Evolutionary conservation across 768 basidiomycete species (phyloP), one percentile per base, ranked within the genome.

Genomic region (Steccherinum ochraceum): DNA sequence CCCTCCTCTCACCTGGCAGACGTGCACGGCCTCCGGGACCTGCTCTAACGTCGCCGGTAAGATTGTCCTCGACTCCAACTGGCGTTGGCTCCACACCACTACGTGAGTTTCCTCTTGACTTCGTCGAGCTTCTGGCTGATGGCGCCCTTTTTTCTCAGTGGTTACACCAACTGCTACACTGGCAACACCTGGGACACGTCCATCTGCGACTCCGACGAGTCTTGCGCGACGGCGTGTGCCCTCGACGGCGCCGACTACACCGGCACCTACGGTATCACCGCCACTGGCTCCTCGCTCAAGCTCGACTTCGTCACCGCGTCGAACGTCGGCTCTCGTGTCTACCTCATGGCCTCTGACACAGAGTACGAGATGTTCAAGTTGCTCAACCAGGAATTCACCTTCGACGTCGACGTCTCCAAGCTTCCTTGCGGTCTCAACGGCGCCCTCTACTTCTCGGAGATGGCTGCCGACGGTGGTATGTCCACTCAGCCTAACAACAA

Each of bases 391-490:
- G 77, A 78, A 63, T 77, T 48, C 47, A 11, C 47, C 13, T 48
- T 48, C 30, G 47, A 77, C 65, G 75, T 79, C 61, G 76, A 79
- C 56, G 67, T 79, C 42, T 74, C 75, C 51, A 64, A 76, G 26
- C 47, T 48, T 12, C 47, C 47, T 12, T 79, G 77, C 54, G 77
- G n/a, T n/a, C n/a, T n/a, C n/a, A n/a, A n/a, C n/a, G n/a, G n/a
- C n/a, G n/a, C n/a, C n/a, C n/a, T n/a, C 40, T 79, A 79, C 69
- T 77, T 79, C 64, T 64, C 68, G 30, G 70, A 74, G 63, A 80
- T 79, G 78, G 76, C 74, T 55, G 71, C 69, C 7, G 75, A 78
- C 53, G 77, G 77, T 67, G 77, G 75, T 26, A 35, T 69, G 52
- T 51, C 75, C 48, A 67, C 68, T 52, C 74, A 63, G 64, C 47